These are phyloP conservation scores for Candida andamanensis DNA, from an alignment of 805 yeast species.

Conservation along the genomic window DNA sequence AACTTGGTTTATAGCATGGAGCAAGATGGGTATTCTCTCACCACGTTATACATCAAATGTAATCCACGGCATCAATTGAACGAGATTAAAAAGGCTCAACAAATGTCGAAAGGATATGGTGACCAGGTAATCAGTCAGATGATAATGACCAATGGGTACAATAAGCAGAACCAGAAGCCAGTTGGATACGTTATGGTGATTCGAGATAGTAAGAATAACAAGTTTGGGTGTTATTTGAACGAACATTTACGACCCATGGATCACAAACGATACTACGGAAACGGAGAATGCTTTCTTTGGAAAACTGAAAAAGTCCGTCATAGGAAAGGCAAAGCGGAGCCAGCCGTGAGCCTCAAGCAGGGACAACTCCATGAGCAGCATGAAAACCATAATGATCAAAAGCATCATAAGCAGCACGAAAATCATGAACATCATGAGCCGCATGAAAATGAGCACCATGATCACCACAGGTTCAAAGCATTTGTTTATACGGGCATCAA, in stretches of 20 bases:
- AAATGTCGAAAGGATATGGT: conserved; percentile 29
- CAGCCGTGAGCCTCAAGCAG: conserved; percentile 1
- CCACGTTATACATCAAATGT: conserved; percentile 62
- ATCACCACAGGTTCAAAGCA: conserved; percentile 53
- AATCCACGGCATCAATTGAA: conserved; percentile 38
- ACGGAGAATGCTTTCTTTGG: conserved; percentile 95
- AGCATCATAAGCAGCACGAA: not conserved
- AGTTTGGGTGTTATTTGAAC: conserved; percentile 78
- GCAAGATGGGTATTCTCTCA: conserved; percentile 85
- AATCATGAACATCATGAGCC: not conserved
- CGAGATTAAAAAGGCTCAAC: conserved; percentile 13
- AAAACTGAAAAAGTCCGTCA: conserved; percentile 48
- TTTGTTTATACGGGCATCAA: conserved; percentile 85
- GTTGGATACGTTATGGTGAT: conserved; percentile 74
- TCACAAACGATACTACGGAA: conserved; percentile 74
- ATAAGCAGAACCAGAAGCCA: conserved; percentile 20
- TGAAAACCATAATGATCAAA: not conserved
- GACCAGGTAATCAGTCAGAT: conserved; percentile 31
- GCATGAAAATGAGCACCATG: not conserved
- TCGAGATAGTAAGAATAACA: conserved; percentile 55
- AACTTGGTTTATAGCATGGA: conserved; percentile 74
- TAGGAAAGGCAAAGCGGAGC: not conserved
- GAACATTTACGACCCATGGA: conserved; percentile 71
- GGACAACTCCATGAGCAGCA: not conserved
- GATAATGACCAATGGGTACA: conserved; percentile 16